These are phyloP conservation scores for Pseudogymnoascus sp. DNA, from an alignment of 2,329 filamentous ascomycete genomes.

Conservation along the genomic window DNA sequence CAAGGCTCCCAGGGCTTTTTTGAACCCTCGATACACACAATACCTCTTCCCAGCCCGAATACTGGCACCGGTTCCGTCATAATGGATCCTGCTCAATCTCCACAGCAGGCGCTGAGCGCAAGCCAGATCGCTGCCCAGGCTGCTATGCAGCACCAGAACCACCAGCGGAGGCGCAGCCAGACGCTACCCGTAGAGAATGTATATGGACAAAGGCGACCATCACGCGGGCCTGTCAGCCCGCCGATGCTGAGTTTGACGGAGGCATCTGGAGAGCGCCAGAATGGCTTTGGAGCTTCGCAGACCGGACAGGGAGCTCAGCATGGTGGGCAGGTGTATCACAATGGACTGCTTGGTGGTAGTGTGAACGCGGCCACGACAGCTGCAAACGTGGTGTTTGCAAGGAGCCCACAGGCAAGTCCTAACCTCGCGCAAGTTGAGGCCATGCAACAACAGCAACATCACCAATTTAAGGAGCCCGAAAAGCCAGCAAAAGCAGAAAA, in stretches of 20 bases:
- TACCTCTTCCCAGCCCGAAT: slow-evolving; percentile 38
- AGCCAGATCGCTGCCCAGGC: slow-evolving; percentile 76
- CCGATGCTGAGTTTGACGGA: slow-evolving; percentile 57
- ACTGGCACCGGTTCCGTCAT: slow-evolving; percentile 31
- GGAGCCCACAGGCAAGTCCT: slow-evolving; percentile 37
- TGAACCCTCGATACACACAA: slow-evolving; percentile 62
- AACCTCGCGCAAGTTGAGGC: not conserved
- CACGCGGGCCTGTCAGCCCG: slow-evolving; percentile 47
- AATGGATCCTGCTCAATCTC: slow-evolving; percentile 24
- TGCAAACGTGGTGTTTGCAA: slow-evolving; percentile 65
- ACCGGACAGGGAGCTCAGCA: slow-evolving; percentile 25
- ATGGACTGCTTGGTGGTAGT: slow-evolving; percentile 52
- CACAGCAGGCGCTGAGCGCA: slow-evolving; percentile 40
- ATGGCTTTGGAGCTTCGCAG: slow-evolving; percentile 35
- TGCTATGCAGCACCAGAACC: slow-evolving; percentile 55
- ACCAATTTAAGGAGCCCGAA: slow-evolving; percentile 35
- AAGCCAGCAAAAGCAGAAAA: slow-evolving; percentile 59
- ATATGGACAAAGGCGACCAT: slow-evolving; percentile 21
- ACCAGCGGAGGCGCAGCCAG: slow-evolving; percentile 59
- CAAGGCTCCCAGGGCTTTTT: slow-evolving; percentile 71
- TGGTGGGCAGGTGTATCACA: slow-evolving; percentile 40
- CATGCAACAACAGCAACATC: not conserved
- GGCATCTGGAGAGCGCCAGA: slow-evolving; percentile 53
- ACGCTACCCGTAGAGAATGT: slow-evolving; percentile 52
- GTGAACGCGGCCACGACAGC: slow-evolving; percentile 61